Percentiles rank a stretch among this genome's conserved stretches.
These are phyloP conservation scores for Pyricularia pennisetigena DNA, from an alignment of 2,329 filamentous ascomycete species.

Conservation along the genomic window DNA sequence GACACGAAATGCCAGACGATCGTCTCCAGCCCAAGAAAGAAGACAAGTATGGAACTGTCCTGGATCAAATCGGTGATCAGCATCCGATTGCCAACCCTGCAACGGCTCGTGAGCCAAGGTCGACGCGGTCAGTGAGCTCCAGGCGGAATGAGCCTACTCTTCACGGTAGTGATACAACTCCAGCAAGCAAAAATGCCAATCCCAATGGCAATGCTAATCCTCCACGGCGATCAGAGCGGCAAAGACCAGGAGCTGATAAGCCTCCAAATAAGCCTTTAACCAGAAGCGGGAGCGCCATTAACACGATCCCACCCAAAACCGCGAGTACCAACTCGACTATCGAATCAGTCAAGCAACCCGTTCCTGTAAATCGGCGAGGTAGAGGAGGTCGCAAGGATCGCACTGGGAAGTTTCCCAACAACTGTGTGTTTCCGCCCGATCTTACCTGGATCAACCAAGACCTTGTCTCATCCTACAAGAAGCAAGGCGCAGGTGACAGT, in stretches of 20 bases:
- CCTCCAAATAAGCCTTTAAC: background rate
- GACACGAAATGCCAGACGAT: background rate
- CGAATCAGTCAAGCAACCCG: background rate
- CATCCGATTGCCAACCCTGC: background rate
- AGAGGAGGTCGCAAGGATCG: background rate
- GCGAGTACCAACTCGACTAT: background rate
- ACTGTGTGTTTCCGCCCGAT: constrained; percentile 44
- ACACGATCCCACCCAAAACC: background rate
- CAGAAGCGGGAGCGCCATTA: background rate
- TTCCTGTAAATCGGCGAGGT: background rate
- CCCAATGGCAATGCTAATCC: background rate
- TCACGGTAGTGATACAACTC: background rate
- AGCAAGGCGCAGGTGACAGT: constrained; percentile 63
- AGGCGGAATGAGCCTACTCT: background rate
- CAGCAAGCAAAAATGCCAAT: background rate
- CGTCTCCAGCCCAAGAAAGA: background rate
- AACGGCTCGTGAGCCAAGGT: background rate
- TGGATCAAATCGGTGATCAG: background rate
- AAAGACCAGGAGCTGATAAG: background rate
- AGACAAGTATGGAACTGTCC: background rate
- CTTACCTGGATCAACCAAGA: constrained; percentile 78
- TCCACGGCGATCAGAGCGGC: background rate
- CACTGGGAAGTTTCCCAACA: background rate
- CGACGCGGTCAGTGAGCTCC: background rate
- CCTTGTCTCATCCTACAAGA: constrained; percentile 59